Conservation (phyloP, 345 rosid genomes). For the Eucalyptus camaldulensis region DNA sequence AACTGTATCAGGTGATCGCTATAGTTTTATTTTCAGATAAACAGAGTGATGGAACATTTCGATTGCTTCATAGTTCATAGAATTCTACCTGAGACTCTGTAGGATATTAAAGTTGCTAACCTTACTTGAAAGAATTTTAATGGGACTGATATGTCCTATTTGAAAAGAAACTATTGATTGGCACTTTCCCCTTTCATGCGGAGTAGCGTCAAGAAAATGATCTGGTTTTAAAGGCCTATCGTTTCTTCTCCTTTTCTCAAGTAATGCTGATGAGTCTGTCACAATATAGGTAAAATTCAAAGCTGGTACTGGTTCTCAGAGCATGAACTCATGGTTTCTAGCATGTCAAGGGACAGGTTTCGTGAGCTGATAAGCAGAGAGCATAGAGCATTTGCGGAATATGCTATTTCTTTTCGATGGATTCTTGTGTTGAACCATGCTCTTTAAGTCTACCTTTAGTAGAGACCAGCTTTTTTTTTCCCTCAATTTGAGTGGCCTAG, state of each 20-base stretch:
- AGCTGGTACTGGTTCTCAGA: constrained; percentile 98
- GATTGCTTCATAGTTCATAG: background rate
- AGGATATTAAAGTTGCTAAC: background rate
- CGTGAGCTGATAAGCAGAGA: constrained; percentile 87
- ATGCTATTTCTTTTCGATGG: background rate
- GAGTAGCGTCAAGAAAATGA: background rate
- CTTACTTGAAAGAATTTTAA: background rate
- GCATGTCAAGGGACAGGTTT: constrained; percentile 77
- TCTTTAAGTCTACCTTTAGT: background rate
- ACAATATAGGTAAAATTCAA: constrained; percentile 45
- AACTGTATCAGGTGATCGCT: constrained; percentile 42
- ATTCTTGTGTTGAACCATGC: too few species aligned
- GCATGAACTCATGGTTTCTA: constrained; percentile 69
- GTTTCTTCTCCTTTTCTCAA: background rate
- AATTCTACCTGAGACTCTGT: background rate
- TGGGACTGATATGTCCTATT: background rate
- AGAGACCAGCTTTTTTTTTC: background rate
- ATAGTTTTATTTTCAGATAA: background rate
- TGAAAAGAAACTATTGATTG: background rate
- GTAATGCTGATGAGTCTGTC: background rate
- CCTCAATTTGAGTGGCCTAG: constrained; percentile 14
- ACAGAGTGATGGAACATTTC: background rate
- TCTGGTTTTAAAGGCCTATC: background rate
- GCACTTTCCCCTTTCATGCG: background rate
- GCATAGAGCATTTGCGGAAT: constrained; percentile 89